These are phyloP conservation scores for Cytospora paraplurivora DNA, from an alignment of 2,329 filamentous ascomycete genomes.

Conservation along the genomic window DNA sequence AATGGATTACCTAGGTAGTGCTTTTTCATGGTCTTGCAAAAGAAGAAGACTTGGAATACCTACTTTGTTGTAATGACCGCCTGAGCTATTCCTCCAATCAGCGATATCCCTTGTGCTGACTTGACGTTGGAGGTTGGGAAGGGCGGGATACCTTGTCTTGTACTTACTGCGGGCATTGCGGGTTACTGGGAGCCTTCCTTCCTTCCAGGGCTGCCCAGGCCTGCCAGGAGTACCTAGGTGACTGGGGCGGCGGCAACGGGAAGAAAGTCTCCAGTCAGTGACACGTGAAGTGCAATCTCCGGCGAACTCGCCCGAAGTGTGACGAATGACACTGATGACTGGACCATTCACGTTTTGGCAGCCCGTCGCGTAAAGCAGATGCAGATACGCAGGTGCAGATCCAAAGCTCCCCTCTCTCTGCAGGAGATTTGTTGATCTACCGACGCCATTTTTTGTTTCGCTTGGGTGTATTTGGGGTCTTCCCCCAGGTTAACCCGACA, in stretches of 20 bases:
- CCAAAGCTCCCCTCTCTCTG: neutral
- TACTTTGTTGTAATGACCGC: neutral
- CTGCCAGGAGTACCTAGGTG: neutral
- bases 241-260: constrained; percentile 19
- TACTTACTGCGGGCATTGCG: neutral
- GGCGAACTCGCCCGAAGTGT: constrained; percentile 9
- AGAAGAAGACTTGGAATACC: too few species aligned
- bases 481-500: constrained; percentile 23
- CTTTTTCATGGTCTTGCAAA: neutral
- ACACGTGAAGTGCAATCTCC: constrained; percentile 27
- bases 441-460: constrained; percentile 13
- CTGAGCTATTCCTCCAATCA: neutral
- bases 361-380: constrained; percentile 17
- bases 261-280: neutral
- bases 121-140: neutral
- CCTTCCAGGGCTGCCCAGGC: neutral
- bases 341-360: constrained; percentile 19
- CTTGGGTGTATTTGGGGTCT: constrained; percentile 15
- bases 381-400: neutral
- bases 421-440: constrained; percentile 23
- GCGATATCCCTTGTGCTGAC: neutral
- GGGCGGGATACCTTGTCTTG: neutral
- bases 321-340: neutral
- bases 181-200: neutral
- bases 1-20: neutral